A percentile compares a stretch with the other conserved stretches of the same genome.
phyloP scores from a whole-genome alignment of 768 basidiomycete genomes.

The Kwoniella shandongensis region DNA sequence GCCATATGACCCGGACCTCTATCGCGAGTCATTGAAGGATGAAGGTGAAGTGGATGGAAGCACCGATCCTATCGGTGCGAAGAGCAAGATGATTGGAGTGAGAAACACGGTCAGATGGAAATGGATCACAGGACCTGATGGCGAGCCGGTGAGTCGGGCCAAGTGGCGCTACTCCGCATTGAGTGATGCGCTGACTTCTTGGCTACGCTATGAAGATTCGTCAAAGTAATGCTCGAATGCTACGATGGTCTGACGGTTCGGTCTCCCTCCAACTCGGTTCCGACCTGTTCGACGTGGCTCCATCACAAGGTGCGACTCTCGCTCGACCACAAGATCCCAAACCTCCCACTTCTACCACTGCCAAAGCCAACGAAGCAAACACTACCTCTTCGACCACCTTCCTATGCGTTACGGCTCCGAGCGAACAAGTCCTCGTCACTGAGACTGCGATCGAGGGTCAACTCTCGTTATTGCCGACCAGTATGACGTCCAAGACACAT shows the following conservation, averaged over 20 bases:
- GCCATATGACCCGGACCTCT: conserved; percentile 64
- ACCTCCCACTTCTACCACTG: conserved; percentile 7
- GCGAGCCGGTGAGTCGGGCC: conserved; percentile 67
- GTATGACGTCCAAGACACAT: conserved; percentile 43
- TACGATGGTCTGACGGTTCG: conserved; percentile 94
- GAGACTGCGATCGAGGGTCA: conserved; percentile 48
- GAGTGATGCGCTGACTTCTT: neutral
- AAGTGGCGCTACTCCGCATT: neutral
- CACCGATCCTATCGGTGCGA: conserved; percentile 57
- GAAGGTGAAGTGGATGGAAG: conserved; percentile 64
- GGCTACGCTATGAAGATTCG: conserved; percentile 69
- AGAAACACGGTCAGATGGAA: conserved; percentile 95
- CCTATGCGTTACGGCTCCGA: conserved; percentile 26
- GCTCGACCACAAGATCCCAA: conserved; percentile 23
- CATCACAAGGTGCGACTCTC: conserved; percentile 30
- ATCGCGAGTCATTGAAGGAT: conserved; percentile 78
- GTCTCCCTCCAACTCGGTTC: conserved; percentile 86
- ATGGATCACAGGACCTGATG: conserved; percentile 77
- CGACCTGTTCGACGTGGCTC: conserved; percentile 81
- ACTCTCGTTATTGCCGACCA: conserved; percentile 40
- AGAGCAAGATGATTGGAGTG: conserved; percentile 77
- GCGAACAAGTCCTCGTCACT: conserved; percentile 38
- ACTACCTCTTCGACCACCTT: conserved; percentile 23
- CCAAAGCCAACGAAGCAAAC: conserved; percentile 6
- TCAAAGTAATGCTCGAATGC: conserved; percentile 85